phyloP scores from a whole-genome alignment of 495 filamentous ascomycete species.

The Hypomontagnella submonticulosa region DNA sequence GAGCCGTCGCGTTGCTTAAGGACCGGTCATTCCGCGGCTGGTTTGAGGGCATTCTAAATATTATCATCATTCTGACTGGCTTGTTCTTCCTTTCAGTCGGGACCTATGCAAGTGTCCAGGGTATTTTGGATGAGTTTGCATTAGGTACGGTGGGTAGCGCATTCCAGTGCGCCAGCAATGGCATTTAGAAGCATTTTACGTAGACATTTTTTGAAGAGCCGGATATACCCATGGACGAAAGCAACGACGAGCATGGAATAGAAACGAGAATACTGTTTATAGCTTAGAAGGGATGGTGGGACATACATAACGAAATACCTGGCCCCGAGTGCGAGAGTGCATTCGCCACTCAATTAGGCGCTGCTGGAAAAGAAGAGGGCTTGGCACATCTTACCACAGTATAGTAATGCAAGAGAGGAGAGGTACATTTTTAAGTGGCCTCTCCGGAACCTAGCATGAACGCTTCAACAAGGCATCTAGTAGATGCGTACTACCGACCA shows the following conservation, averaged over 20 bases:
- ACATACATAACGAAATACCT: constrained; percentile 17
- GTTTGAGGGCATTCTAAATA: constrained; percentile 70
- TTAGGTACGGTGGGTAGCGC: constrained; percentile 64
- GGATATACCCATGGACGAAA: constrained; percentile 30
- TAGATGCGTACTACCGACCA: constrained; percentile 25
- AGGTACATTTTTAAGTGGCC: constrained; percentile 18
- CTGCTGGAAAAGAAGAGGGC: constrained; percentile 6
- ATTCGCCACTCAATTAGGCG: neutral
- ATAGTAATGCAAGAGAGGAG: constrained; percentile 48
- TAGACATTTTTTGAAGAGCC: constrained; percentile 26
- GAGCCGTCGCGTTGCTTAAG: constrained; percentile 69
- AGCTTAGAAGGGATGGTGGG: neutral
- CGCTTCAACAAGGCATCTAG: constrained; percentile 27
- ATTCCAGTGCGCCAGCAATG: constrained; percentile 74
- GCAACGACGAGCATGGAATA: constrained; percentile 13
- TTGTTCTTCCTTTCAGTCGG: constrained; percentile 79
- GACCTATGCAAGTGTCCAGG: constrained; percentile 80
- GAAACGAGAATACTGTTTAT: constrained; percentile 8
- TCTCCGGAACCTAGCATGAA: constrained; percentile 41
- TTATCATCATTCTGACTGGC: constrained; percentile 75
- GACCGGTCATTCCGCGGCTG: constrained; percentile 69
- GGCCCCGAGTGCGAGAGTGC: constrained; percentile 5
- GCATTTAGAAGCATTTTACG: constrained; percentile 49
- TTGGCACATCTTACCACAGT: constrained; percentile 27
- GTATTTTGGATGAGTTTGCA: constrained; percentile 70